Conservation (phyloP, 768 basidiomycete species). For the Glaciozyma antarctica region DNA sequence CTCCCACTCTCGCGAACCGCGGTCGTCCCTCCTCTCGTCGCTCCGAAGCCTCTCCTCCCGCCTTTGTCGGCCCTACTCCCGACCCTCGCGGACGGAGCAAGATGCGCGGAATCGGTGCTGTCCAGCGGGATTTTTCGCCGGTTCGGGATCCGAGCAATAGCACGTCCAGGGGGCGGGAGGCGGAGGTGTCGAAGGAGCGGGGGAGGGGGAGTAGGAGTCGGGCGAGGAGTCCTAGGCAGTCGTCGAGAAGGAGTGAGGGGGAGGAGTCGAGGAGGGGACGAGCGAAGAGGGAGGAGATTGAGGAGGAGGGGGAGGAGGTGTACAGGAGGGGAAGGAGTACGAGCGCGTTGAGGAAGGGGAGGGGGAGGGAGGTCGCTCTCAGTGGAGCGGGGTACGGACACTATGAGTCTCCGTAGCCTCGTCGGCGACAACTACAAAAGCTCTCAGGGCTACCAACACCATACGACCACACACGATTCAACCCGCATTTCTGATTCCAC, state of each 20-base stretch:
- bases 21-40: slow-evolving; percentile 15
- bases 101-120: slow-evolving; percentile 5
- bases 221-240: background rate
- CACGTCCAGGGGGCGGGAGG: background rate
- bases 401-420: background rate
- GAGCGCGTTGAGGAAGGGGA: background rate
- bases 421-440: too few species aligned
- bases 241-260: too few species aligned
- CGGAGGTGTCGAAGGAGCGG: background rate
- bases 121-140: slow-evolving; percentile 8
- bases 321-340: background rate
- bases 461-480: too few species aligned
- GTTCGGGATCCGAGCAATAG: background rate
- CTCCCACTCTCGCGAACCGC: slow-evolving; percentile 15
- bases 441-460: too few species aligned
- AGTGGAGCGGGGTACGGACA: background rate
- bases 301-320: background rate
- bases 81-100: slow-evolving; percentile 11
- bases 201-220: background rate
- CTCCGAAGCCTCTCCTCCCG: background rate
- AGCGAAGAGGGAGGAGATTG: background rate
- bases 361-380: background rate
- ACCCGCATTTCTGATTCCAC: too few species aligned
- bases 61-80: background rate
- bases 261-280: background rate